Conservation (phyloP, 176 grass and related monocot genomes). For the Aegilops bicornis region DNA sequence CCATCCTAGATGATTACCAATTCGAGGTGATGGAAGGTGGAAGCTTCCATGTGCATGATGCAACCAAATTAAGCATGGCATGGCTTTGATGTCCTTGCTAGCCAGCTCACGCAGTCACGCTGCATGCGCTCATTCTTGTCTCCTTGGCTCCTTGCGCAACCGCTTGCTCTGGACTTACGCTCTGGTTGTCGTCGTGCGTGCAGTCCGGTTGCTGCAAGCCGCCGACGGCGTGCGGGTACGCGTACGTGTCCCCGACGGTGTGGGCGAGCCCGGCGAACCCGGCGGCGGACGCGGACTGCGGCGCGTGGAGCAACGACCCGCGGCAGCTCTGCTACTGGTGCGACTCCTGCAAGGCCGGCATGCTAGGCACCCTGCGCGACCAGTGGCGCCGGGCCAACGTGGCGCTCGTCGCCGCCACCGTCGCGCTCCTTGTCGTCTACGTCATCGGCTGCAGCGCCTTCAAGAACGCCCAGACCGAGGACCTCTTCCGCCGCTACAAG, state of each 20-base stretch:
- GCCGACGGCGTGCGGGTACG: conserved; percentile 73
- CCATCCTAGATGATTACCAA: neutral
- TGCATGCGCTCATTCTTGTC: neutral
- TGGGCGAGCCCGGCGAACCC: conserved; percentile 71
- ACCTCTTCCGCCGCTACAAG: conserved; percentile 91
- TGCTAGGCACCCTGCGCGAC: conserved; percentile 63
- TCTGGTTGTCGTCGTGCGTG: neutral
- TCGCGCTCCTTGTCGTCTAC: conserved; percentile 82
- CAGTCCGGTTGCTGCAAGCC: conserved; percentile 95
- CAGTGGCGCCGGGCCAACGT: conserved; percentile 83
- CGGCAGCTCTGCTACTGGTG: conserved; percentile 76
- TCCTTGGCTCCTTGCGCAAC: conserved; percentile 12
- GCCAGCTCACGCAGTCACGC: neutral
- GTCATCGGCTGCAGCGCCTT: conserved; percentile 89
- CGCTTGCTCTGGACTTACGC: neutral
- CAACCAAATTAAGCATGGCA: neutral
- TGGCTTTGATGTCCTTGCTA: neutral
- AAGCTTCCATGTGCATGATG: neutral
- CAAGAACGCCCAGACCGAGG: conserved; percentile 86
- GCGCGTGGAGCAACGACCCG: conserved; percentile 76
- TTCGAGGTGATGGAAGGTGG: neutral
- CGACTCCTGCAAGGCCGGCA: conserved; percentile 75
- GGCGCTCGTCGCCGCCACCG: conserved; percentile 55
- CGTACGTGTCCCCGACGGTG: conserved; percentile 69
- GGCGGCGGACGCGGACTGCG: conserved; percentile 64